Percentiles rank a stretch among this genome's conserved stretches.
Evolutionary conservation across 2,329 filamentous ascomycete genomes (phyloP).

Genomic region (Fulvia fulva): DNA sequence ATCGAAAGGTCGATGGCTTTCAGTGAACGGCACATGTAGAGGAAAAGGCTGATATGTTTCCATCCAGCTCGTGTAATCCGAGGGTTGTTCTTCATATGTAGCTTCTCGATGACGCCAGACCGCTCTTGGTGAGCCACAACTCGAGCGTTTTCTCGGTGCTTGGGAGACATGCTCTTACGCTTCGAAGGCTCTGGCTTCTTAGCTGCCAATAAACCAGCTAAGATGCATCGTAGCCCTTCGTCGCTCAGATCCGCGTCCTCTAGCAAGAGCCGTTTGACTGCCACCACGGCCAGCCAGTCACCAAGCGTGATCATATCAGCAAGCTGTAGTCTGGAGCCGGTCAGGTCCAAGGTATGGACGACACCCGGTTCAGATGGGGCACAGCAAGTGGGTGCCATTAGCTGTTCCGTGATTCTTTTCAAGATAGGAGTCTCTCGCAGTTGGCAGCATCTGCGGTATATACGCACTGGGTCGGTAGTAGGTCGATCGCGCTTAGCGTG

Average conservation of each 20-base stretch:
- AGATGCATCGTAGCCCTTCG: slow-evolving; percentile 78
- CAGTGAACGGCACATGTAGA: slow-evolving; percentile 83
- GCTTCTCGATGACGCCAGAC: slow-evolving; percentile 75
- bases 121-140: slow-evolving; percentile 37
- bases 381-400: slow-evolving; percentile 66
- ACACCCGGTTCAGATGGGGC: slow-evolving; percentile 64
- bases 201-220: slow-evolving; percentile 79
- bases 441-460: slow-evolving; percentile 93
- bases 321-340: slow-evolving; percentile 76
- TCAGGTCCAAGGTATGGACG: slow-evolving; percentile 77
- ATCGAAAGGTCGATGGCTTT: slow-evolving; percentile 83
- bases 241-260: slow-evolving; percentile 86
- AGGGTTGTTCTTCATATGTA: slow-evolving; percentile 83
- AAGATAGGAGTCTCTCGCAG: slow-evolving; percentile 87
- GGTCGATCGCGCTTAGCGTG: slow-evolving; percentile 62
- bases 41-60: slow-evolving; percentile 84
- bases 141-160: slow-evolving; percentile 25
- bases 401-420: slow-evolving; percentile 86
- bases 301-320: slow-evolving; percentile 82
- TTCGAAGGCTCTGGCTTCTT: slow-evolving; percentile 56
- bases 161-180: slow-evolving; percentile 28
- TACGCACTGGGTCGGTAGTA: slow-evolving; percentile 84
- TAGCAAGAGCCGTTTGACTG: slow-evolving; percentile 77
- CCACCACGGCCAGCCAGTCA: slow-evolving; percentile 91
- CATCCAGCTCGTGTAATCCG: slow-evolving; percentile 84